Percentiles rank a stretch among this genome's conserved stretches.
phyloP scores from a whole-genome alignment of 208 protist genomes.

The Wallacemonas rigidus region DNA sequence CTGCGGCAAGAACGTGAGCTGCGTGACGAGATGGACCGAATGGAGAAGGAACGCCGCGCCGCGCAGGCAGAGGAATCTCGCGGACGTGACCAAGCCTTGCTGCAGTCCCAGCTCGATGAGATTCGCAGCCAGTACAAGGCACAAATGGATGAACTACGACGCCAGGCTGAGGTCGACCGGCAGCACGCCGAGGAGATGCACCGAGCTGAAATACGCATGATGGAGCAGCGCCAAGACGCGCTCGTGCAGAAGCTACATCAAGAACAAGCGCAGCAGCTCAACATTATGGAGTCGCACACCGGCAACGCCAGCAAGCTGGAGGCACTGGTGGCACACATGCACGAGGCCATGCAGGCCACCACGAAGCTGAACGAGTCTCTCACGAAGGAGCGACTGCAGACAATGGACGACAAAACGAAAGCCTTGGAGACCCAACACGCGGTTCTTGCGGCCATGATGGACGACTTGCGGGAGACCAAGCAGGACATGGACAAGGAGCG shows the following conservation, averaged over 20 bases:
- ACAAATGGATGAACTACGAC: conserved; percentile 74
- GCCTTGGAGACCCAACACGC: conserved; percentile 61
- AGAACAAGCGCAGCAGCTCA: conserved; percentile 64
- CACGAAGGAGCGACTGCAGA: conserved; percentile 57
- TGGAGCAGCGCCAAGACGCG: conserved; percentile 74
- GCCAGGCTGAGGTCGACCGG: conserved; percentile 67
- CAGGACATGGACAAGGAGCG: conserved; percentile 75
- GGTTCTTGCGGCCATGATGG: conserved; percentile 57
- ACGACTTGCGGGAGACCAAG: conserved; percentile 58
- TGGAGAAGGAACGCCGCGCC: conserved; percentile 73
- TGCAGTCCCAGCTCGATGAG: conserved; percentile 74
- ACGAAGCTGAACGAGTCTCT: conserved; percentile 69
- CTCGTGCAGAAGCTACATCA: conserved; percentile 51
- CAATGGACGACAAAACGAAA: conserved; percentile 55
- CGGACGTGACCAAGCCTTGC: conserved; percentile 55
- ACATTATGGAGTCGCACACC: conserved; percentile 43
- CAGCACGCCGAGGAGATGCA: conserved; percentile 72
- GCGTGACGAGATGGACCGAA: conserved; percentile 60
- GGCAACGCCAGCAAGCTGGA: conserved; percentile 64
- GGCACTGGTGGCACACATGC: conserved; percentile 57
- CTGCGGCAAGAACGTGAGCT: conserved; percentile 67
- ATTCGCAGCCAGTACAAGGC: conserved; percentile 57
- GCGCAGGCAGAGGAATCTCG: conserved; percentile 53
- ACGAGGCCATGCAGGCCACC: conserved; percentile 67
- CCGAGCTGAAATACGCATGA: conserved; percentile 54